Conservation (phyloP, 2,329 filamentous ascomycete species). For the Fusarium graminum region DNA sequence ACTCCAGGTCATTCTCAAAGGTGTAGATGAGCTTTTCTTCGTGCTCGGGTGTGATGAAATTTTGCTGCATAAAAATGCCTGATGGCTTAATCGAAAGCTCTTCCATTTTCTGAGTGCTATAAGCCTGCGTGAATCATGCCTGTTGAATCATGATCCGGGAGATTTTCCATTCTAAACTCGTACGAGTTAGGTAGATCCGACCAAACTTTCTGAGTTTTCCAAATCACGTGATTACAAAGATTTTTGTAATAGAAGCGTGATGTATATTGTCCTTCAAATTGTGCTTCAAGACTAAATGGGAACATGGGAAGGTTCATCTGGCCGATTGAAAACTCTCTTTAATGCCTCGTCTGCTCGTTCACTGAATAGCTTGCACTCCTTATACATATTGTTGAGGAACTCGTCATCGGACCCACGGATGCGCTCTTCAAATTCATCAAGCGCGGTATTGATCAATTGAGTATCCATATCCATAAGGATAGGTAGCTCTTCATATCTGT, state of each 20-base stretch:
- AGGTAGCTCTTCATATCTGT: slow-evolving; percentile 5
- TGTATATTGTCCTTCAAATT: too few species aligned
- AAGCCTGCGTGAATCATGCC: not conserved
- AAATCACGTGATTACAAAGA: too few species aligned
- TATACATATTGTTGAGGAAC: not conserved
- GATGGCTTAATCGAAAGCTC: slow-evolving; percentile 48
- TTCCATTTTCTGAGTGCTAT: slow-evolving; percentile 42
- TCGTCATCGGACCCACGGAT: not conserved
- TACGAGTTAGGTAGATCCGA: too few species aligned
- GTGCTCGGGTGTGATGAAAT: slow-evolving; percentile 62
- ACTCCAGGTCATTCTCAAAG: slow-evolving; percentile 60
- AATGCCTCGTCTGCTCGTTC: not conserved
- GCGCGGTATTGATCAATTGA: not conserved
- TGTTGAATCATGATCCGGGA: not conserved
- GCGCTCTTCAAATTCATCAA: not conserved
- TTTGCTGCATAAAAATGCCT: slow-evolving; percentile 59
- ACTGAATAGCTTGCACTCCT: not conserved
- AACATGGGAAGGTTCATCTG: too few species aligned
- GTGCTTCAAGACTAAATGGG: too few species aligned
- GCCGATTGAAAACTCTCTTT: not conserved
- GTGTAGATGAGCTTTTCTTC: slow-evolving; percentile 59
- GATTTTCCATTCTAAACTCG: not conserved
- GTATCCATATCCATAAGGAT: not conserved
- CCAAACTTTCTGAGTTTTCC: too few species aligned
- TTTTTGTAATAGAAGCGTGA: too few species aligned